Base-by-base conservation (phyloP, 1,284 basidiomycete species). In the Irpex lacteus region DNA sequence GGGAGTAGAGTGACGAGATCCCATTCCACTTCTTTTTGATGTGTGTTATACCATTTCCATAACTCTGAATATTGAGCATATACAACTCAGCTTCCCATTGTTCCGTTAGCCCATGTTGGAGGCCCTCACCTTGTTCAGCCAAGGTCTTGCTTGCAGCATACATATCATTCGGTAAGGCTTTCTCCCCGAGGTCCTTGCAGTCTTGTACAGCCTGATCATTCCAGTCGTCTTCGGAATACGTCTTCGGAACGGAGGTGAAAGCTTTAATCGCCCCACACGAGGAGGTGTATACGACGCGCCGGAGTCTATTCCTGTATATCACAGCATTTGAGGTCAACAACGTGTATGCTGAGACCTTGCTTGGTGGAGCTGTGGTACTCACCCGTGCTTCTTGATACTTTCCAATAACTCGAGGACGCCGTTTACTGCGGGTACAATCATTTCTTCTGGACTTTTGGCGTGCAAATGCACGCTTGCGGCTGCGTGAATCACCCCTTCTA, bases 1-100 rank as follows among this genome's bases (percentile, higher is more conserved):
- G 65, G 67, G 1, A 68, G 44, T n/a, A 66, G 18, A 8, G 65
- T 32, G 36, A 63, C 40, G 8, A 54, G 49, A 44, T 63, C 62
- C 62, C 62, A 62, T 11, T 36, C 18, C 5, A 61, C 21, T 57
- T 64, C 62, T 15, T 11, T 40, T 26, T 50, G 7, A 21, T 57
- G 61, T 13, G 55, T 40, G 11, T 32, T 15, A 9, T 26, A 11
- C 40, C n/a, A 62, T 15, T 58, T 32, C 52, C 52, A 21, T 13
- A 54, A 19, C 19, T 54, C 26, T 54, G 52, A n/a, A 32, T n/a
- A 54, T 13, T 5, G 49, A 50, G 19, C 26, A 3, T 21, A 54
- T 21, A 21, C 11, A 18, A n/a, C 19, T 32, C 18, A 54, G 52
- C 52, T 54, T 54, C 18, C 11, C 15, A 3, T 32, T 21, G 32